Conservation (phyloP, 495 filamentous ascomycete species). For the Bryoglossum gracile region DNA sequence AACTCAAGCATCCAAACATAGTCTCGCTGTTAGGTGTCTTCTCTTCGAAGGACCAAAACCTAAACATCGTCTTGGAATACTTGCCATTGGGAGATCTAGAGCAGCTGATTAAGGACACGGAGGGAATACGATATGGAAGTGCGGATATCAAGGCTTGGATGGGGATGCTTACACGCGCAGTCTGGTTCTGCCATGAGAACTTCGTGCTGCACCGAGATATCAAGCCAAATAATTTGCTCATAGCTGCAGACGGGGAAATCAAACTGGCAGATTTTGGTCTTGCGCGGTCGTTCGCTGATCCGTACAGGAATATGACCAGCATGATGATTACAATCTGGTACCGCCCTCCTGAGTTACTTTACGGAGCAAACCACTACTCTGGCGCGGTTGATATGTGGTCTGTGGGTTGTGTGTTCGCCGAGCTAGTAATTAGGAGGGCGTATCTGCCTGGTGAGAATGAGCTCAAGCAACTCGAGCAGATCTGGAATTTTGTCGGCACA, state of each 20-base stretch:
- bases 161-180: conserved; percentile 86
- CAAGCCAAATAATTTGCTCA: conserved; percentile 96
- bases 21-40: conserved; percentile 88
- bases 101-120: conserved; percentile 78
- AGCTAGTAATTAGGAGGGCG: conserved; percentile 74
- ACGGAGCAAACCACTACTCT: conserved; percentile 80
- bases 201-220: conserved; percentile 95
- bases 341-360: conserved; percentile 86
- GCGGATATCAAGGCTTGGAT: conserved; percentile 98
- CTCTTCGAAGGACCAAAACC: conserved; percentile 84
- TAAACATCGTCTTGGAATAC: conserved; percentile 91
- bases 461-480: conserved; percentile 68
- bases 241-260: conserved; percentile 84
- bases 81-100: conserved; percentile 88
- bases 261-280: conserved; percentile 98
- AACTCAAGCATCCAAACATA: conserved; percentile 93
- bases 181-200: conserved; percentile 96
- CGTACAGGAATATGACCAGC: conserved; percentile 79
- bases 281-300: conserved; percentile 81
- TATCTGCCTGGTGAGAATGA: conserved; percentile 77
- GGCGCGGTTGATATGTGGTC: conserved; percentile 93
- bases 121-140: conserved; percentile 60
- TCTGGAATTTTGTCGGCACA: conserved; percentile 79
- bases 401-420: conserved; percentile 87
- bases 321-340: conserved; percentile 98